Percentiles rank a stretch among this genome's conserved stretches.
These are phyloP conservation scores for Coprinopsis marcescibilis DNA, from an alignment of 768 basidiomycete species.

Conservation along the genomic window DNA sequence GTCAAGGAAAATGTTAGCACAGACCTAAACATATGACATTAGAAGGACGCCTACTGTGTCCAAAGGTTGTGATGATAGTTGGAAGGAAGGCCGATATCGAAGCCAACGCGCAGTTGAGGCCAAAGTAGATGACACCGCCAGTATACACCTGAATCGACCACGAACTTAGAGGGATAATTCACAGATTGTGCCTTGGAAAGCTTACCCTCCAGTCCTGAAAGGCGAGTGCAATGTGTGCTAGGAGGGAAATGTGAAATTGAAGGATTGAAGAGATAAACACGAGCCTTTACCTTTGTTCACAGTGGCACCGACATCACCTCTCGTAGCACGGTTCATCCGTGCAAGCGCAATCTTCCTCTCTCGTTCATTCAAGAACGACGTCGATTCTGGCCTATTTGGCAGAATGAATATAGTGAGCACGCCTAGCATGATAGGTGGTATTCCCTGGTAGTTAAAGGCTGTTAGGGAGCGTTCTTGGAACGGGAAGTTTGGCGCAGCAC, in stretches of 20 bases:
- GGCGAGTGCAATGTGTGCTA: conserved; percentile 59
- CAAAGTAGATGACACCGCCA: conserved; percentile 74
- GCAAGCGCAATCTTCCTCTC: conserved; percentile 59
- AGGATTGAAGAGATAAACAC: background rate
- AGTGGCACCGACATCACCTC: conserved; percentile 58
- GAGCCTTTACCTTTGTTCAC: conserved; percentile 49
- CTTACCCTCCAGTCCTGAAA: conserved; percentile 68
- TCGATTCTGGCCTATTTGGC: conserved; percentile 69
- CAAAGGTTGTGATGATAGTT: conserved; percentile 72
- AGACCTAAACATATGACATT: background rate
- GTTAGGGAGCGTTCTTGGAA: background rate
- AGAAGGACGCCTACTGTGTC: conserved; percentile 47
- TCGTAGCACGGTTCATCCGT: conserved; percentile 60
- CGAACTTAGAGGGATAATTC: background rate
- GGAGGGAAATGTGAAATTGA: background rate
- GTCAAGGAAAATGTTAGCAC: conserved; percentile 7
- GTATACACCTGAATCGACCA: conserved; percentile 42
- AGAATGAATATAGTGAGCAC: conserved; percentile 48
- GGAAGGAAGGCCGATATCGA: conserved; percentile 81
- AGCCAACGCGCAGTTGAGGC: conserved; percentile 69
- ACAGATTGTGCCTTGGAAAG: conserved; percentile 3
- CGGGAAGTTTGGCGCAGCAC: conserved; percentile 1
- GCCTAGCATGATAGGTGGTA: conserved; percentile 62
- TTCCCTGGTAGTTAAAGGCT: conserved; percentile 38
- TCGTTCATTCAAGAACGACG: conserved; percentile 46